Base-by-base conservation (phyloP, 768 basidiomycete genomes). In the Nevesoporus exiguus region DNA sequence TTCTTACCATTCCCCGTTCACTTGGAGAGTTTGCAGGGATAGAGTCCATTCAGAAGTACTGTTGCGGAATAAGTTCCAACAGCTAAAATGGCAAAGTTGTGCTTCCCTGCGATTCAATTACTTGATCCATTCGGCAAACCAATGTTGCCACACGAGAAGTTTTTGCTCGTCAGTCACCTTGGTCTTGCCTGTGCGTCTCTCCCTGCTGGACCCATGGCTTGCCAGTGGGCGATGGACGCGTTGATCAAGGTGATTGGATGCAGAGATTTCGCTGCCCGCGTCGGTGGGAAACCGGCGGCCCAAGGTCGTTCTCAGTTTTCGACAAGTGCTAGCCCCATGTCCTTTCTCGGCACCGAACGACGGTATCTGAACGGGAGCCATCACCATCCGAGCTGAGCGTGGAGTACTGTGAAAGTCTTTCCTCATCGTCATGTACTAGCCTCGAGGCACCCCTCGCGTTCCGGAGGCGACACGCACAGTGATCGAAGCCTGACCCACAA, bases 101-200 rank as follows among this genome's bases (percentile, higher is more conserved):
- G 64, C 46, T 54, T 61, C 64, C 49, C 47, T 46, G 46, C 45
- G 36, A 37, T 55, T 56, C 62, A 52, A 53, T 67, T 58, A 56
- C 37, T 52, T 55, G 50, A 68, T 55, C 59, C 58, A 46, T 50
- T 65, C 58, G 61, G 66, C 50, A 62, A 57, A 43, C 51, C 44
- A 30, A 53, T 29, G 51, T 36, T 55, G 51, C 51, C 60, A 47
- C 55, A 50, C 54, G 52, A 49, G 49, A 44, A 22, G 19, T 33
- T 27, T 36, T 61, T 34, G 43, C 30, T 51, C 40, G 44, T 42
- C 31, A n/a, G n/a, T n/a, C 34, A 24, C 29, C 51, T 59, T 56
- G 42, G 40, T 49, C 56, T 45, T 49, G 44, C 47, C 48, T 5
- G 24, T 39, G 22, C 21, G 30, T 40, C 49, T 40, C 33, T 25